Evolutionary conservation across 768 basidiomycete species (phyloP), one percentile per base, ranked within the genome.

Genomic region (Imleria badia): DNA sequence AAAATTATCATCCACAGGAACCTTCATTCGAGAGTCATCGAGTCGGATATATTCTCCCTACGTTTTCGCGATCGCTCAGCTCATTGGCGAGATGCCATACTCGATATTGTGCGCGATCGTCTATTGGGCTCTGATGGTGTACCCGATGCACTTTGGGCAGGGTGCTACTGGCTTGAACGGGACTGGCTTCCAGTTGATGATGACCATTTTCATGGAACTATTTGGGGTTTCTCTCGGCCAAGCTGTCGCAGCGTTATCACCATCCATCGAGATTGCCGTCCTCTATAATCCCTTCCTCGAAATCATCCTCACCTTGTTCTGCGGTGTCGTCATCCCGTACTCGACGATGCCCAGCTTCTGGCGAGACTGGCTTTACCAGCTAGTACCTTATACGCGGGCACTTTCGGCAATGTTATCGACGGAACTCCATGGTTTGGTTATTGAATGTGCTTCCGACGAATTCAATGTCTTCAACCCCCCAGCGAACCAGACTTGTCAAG

Each of bases 31-130:
- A 57, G 91, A 94, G 73, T 79, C 89, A 0, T 89, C 86, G 3
- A 89, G 88, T 72, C 82, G 88, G 55, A 94, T 94, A 64, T 94
- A 94, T 71, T 89, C 86, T 0, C 86, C 90, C 0, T 85, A 85
- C 53, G 89, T 92, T 20, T 95, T 95, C 66, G 88, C 91, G 30
- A 79, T 91, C 33, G 84, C 86, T 3, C 93, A 94, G 65, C 76
- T 94, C 23, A 66, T 90, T 14, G 86, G 91, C 40, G 92, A 96
- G 70, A 79, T 89, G 51, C 93, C 91, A 0, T 89, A 86, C 69
- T 85, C 81, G 45, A 66, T 88, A 31, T 63, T 89, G 14, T 92
- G 89, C 60, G 86, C 80, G 12, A 63, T 83, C 46, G 77, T 85
- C 0, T 94, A 93, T 72, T 95, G 86, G 88, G 78, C 78, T 22